phyloP scores from a whole-genome alignment of 306 rosid species.

The Psophocarpus tetragonolobus region DNA sequence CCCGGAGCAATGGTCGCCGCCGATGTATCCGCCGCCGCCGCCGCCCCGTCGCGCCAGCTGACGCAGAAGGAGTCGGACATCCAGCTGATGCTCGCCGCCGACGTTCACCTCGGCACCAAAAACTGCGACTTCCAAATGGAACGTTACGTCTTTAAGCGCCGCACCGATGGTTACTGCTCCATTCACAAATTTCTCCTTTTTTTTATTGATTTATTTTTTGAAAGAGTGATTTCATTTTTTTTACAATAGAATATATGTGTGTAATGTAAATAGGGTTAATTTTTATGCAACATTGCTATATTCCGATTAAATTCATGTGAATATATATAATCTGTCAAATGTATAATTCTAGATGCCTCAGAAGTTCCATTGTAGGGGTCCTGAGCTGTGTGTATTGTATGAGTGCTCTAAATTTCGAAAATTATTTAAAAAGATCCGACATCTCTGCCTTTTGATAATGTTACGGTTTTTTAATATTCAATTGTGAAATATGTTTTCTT shows the following conservation, averaged over 20 bases:
- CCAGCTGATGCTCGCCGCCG: constrained; percentile 83
- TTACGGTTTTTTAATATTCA: not conserved
- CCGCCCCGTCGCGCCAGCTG: constrained; percentile 49
- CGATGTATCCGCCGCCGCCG: not conserved
- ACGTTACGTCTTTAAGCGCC: constrained; percentile 77
- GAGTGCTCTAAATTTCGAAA: not conserved
- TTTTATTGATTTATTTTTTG: not conserved
- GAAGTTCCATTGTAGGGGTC: not conserved
- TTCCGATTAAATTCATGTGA: not conserved
- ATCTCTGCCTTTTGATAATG: not conserved
- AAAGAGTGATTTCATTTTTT: not conserved
- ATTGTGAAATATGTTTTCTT: not conserved
- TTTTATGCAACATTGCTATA: not conserved
- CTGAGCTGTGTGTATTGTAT: not conserved
- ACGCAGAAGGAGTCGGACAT: constrained; percentile 79
- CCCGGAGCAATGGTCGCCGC: constrained; percentile 45
- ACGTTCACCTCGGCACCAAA: constrained; percentile 81
- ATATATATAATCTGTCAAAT: not conserved
- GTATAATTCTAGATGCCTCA: not conserved
- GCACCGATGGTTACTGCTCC: constrained; percentile 51
- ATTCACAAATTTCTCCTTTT: not conserved
- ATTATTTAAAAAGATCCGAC: not conserved
- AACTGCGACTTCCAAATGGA: constrained; percentile 86
- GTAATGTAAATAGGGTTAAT: not conserved
- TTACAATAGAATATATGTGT: not conserved